Evolutionary conservation across 495 filamentous ascomycete genomes (phyloP), one percentile per base, ranked within the genome.

Genomic region (Friedmanniomyces endolithicus): DNA sequence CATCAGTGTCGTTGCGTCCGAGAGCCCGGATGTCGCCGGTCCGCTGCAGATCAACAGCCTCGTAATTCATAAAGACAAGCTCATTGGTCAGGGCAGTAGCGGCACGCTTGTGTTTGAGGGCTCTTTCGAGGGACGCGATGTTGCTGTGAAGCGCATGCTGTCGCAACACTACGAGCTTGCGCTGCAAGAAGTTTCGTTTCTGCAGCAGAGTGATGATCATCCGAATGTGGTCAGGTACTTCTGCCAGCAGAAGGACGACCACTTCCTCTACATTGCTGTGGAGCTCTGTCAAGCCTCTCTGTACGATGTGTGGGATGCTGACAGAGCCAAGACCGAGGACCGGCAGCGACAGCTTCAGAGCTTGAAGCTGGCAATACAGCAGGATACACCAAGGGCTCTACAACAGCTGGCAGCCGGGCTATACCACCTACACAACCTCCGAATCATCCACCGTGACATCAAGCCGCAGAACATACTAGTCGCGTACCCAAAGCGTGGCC

Each of bases 401-500:
- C 81, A 85, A 39, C 92, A 98, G 66, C 87, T 97, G 57, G 84
- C 87, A 9, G 81, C 82, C 35, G 92, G 92, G 17, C 74, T 98
- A 14, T 80, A 83, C 52, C 88, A 97, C 70, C 73, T 98, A 19
- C 92, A 98, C 68, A 84, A 81, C 14, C 76, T 97, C 43, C 84
- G 94, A 50, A 95, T 98, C 61, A 94, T 98, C 12, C 92, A 98
- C 67, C 86, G 92, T 47, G 92, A 98, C 67, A 75, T 98, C 60
- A 98, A 98, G 66, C 92, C 92, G 0, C 92, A 97, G 63, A 98
- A 98, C 61, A 95, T 97, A 44, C 75, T 98, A 0, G 88, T 95
- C 48, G 75, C 74, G 17, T 69, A 70, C 51, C 75, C 79, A 11
- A 76, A 78, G 52, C 63, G 63, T 44, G 63, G 66, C 56, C 62